Percentiles rank a stretch among this genome's conserved stretches.
Evolutionary conservation across 2,329 filamentous ascomycete genomes (phyloP).

Genomic region (Colletotrichum scovillei): DNA sequence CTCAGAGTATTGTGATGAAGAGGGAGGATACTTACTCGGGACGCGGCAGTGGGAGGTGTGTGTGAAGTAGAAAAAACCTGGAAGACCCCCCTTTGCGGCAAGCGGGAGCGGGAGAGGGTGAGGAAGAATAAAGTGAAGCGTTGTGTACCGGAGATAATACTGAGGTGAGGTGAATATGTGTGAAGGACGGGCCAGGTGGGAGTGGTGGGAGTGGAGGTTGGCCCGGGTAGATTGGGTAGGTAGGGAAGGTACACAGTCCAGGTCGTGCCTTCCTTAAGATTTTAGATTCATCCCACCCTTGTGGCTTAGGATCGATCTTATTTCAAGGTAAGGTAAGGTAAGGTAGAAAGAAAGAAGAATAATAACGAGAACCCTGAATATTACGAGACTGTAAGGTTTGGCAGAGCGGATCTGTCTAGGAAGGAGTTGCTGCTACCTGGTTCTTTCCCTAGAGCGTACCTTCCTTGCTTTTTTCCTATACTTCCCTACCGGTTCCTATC

Average conservation of each 20-base stretch:
- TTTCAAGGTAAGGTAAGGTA: too few relatives aligned
- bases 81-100: not conserved
- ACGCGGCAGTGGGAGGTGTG: not conserved
- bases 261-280: not conserved
- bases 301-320: not conserved
- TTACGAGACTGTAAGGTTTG: not conserved
- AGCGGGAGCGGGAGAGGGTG: not conserved
- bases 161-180: not conserved
- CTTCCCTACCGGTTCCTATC: not conserved
- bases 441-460: constrained; percentile 1
- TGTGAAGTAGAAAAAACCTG: not conserved
- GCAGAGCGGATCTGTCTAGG: not conserved
- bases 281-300: not conserved
- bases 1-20: not conserved
- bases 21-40: not conserved
- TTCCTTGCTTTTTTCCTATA: not conserved
- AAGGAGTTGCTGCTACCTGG: not conserved
- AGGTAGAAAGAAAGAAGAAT: not conserved
- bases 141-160: not conserved
- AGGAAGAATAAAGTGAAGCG: not conserved
- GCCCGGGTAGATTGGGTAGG: not conserved
- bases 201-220: not conserved
- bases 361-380: not conserved
- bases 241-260: not conserved
- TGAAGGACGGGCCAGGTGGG: not conserved